Evolutionary conservation across 768 basidiomycete genomes (phyloP), one percentile per base, ranked within the genome.

Genomic region (Exidia glandulosa): DNA sequence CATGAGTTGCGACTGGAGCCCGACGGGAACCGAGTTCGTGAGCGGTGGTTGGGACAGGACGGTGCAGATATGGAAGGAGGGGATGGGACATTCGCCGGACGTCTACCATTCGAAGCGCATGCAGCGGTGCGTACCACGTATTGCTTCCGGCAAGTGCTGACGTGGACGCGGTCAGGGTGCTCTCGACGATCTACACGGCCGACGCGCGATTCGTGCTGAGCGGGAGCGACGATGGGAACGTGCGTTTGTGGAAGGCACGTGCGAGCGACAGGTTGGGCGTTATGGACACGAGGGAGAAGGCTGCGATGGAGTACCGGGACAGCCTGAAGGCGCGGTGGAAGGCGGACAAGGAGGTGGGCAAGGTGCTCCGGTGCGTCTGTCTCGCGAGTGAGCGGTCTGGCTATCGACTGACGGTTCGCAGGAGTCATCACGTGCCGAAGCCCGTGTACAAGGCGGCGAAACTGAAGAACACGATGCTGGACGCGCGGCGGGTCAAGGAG

Each of bases 41-140:
- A 92, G 89, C 63, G 96, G 96, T 12, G 89, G 91, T 2, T 98
- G 95, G 87, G 96, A 99, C 71, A 81, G 94, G 50, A 97, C 94
- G 2, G 79, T 97, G 50, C 78, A 94, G 61, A 82, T 98, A 71
- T 99, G 95, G 95, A 85, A 86, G 65, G 85, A 91, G 65, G 90
- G 88, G 30, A 82, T 79, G 45, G 94, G 94, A 0, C 83, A 83
- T 32, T 79, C 80, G 6, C 83, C 88, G 16, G 95, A 98, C 70
- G 87, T 94, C 6, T 99, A 98, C 69, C 95, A 98, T 71, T 95
- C 94, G 16, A 98, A 98, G 74, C 89, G 96, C 50, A 99, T 99
- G 96, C 96, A 98, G 72, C 82, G 94, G 90, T 91, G 57, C 37
- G 76, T 68, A 25, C 30, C 55, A 13, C 27, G 14, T 33, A 13